Evolutionary conservation across 345 rosid genomes (phyloP).

Genomic region (Raphanus sativus): DNA sequence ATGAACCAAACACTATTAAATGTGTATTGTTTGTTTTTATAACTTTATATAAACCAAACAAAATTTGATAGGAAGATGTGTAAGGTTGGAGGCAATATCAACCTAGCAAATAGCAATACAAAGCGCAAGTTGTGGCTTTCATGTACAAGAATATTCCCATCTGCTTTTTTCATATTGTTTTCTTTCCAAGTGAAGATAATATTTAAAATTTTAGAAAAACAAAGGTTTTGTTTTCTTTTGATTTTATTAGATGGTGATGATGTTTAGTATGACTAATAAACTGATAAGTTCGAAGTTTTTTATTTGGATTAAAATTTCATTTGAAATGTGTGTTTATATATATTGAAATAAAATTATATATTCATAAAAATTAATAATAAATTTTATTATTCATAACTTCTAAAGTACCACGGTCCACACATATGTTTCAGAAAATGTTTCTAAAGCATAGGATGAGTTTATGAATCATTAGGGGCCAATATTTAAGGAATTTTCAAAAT

Average conservation of each 20-base stretch:
- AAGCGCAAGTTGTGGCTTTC: conserved; percentile 10
- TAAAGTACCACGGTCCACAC: no score
- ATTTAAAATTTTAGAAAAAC: neutral
- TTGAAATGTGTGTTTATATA: neutral
- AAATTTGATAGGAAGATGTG: neutral
- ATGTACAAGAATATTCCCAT: conserved; percentile 16
- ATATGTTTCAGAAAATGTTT: no score
- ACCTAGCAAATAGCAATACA: neutral
- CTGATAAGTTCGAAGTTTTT: neutral
- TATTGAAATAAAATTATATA: neutral
- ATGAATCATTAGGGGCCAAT: no score
- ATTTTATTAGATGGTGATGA: neutral
- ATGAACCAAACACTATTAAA: neutral
- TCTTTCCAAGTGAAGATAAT: neutral
- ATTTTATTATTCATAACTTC: no score
- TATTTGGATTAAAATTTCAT: neutral
- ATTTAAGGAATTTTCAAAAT: no score
- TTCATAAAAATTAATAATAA: no score
- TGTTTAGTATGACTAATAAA: neutral
- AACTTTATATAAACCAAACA: no score
- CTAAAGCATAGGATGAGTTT: no score
- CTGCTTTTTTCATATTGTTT: neutral
- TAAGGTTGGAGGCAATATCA: conserved; percentile 20
- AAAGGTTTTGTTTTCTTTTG: neutral
- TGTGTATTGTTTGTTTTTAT: no score